Conservation (phyloP, 148 eudicot species). For the Camellia japonica region DNA sequence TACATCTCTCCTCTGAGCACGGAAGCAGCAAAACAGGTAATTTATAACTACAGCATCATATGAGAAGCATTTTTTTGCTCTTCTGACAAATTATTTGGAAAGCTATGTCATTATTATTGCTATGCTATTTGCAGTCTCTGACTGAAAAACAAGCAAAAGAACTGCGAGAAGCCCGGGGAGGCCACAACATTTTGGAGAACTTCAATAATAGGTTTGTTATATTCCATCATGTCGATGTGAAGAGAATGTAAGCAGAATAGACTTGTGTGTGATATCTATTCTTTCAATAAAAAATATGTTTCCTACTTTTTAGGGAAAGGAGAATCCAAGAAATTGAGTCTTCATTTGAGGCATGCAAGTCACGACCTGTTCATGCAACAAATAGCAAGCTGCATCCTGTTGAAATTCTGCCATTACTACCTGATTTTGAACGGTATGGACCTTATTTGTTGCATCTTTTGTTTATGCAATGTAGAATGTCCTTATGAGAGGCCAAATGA, state of each 20-base stretch:
- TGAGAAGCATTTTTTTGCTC: conserved; percentile 4
- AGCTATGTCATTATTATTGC: neutral
- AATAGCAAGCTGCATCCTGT: conserved; percentile 68
- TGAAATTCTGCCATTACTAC: conserved; percentile 77
- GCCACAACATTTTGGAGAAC: conserved; percentile 57
- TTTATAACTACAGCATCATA: neutral
- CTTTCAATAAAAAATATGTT: conserved; percentile 1
- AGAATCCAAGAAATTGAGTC: conserved; percentile 77
- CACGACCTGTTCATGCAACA: conserved; percentile 83
- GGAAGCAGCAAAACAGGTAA: conserved; percentile 83
- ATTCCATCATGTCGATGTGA: conserved; percentile 10
- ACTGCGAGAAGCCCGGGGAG: conserved; percentile 70
- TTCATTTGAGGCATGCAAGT: conserved; percentile 83
- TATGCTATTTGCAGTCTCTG: conserved; percentile 53
- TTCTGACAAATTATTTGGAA: neutral
- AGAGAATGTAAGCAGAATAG: neutral
- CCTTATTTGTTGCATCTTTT: neutral
- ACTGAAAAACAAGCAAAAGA: conserved; percentile 96
- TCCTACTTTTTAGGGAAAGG: conserved; percentile 54
- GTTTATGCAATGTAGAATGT: neutral
- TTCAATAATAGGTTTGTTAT: conserved; percentile 60
- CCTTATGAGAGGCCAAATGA: neutral
- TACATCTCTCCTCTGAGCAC: conserved; percentile 91
- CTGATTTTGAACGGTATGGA: conserved; percentile 84
- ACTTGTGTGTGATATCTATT: neutral